These are phyloP conservation scores for Mortierella sp. DNA, from an alignment of 371 early-diverging fungal species.

Conservation along the genomic window DNA sequence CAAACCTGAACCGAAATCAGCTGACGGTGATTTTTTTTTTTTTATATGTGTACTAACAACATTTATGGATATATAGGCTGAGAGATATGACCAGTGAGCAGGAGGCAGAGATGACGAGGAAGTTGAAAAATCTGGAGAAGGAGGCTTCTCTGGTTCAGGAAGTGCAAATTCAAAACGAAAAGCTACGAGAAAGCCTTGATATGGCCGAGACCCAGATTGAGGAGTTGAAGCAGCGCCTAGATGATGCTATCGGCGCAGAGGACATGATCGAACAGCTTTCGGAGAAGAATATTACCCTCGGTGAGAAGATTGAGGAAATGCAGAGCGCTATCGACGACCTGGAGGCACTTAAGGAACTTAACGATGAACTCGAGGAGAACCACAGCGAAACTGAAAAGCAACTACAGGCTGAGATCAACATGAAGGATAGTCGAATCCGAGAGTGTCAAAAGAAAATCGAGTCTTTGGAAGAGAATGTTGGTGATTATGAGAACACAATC, in stretches of 20 bases:
- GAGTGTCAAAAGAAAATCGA: slow-evolving; percentile 74
- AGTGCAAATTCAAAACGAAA: slow-evolving; percentile 69
- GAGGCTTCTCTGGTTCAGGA: slow-evolving; percentile 75
- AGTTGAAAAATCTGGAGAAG: slow-evolving; percentile 76
- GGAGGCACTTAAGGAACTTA: slow-evolving; percentile 90
- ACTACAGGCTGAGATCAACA: slow-evolving; percentile 86
- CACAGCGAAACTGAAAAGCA: slow-evolving; percentile 90
- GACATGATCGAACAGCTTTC: slow-evolving; percentile 85
- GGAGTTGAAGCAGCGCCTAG: slow-evolving; percentile 84
- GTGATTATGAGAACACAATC: slow-evolving; percentile 89
- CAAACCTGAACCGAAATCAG: neutral
- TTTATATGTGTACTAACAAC: neutral
- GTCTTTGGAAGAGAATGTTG: slow-evolving; percentile 81
- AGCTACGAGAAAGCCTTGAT: slow-evolving; percentile 66
- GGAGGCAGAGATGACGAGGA: slow-evolving; percentile 77
- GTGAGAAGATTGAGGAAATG: slow-evolving; percentile 84
- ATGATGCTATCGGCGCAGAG: slow-evolving; percentile 86
- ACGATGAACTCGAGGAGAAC: slow-evolving; percentile 92
- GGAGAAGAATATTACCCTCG: slow-evolving; percentile 82
- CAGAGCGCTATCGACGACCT: slow-evolving; percentile 84
- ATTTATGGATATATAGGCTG: slow-evolving; percentile 60
- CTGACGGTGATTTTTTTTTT: neutral
- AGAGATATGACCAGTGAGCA: slow-evolving; percentile 84
- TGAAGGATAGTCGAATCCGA: slow-evolving; percentile 76
- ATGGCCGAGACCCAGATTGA: slow-evolving; percentile 80